phyloP scores from a whole-genome alignment of 2,329 filamentous ascomycete species.

The Chaetomium olivaceum region DNA sequence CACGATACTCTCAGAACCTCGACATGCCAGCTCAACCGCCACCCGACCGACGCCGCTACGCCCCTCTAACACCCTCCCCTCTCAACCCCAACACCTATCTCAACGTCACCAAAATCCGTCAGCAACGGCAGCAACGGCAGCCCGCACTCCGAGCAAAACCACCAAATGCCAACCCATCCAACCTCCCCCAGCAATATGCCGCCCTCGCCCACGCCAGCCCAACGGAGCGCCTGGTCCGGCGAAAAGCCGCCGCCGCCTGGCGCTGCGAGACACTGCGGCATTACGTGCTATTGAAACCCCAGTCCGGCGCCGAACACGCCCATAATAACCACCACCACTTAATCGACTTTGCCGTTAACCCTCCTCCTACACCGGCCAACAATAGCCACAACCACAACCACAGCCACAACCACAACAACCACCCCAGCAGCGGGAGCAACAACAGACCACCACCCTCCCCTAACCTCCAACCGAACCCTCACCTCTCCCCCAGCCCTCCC shows the following conservation, averaged over 20 bases:
- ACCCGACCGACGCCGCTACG: constrained; percentile 24
- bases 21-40: not conserved
- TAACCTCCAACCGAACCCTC: not conserved
- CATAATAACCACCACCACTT: not conserved
- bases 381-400: not conserved
- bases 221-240: constrained; percentile 44
- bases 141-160: not conserved
- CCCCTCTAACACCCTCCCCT: constrained; percentile 36
- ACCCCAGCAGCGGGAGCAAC: not conserved
- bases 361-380: not conserved
- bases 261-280: constrained; percentile 35
- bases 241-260: constrained; percentile 47
- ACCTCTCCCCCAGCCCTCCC: not conserved
- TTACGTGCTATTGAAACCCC: not conserved
- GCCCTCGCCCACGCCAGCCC: constrained; percentile 40
- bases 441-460: not conserved
- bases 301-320: not conserved
- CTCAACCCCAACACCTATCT: constrained; percentile 33
- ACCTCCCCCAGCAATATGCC: constrained; percentile 19
- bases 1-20: not conserved
- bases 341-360: not conserved
- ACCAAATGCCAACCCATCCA: not conserved
- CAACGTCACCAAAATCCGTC: constrained; percentile 20
- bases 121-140: not conserved
- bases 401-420: not conserved